phyloP scores from a whole-genome alignment of 2,329 filamentous ascomycete genomes.

The Arthrobotrys sinensis region DNA sequence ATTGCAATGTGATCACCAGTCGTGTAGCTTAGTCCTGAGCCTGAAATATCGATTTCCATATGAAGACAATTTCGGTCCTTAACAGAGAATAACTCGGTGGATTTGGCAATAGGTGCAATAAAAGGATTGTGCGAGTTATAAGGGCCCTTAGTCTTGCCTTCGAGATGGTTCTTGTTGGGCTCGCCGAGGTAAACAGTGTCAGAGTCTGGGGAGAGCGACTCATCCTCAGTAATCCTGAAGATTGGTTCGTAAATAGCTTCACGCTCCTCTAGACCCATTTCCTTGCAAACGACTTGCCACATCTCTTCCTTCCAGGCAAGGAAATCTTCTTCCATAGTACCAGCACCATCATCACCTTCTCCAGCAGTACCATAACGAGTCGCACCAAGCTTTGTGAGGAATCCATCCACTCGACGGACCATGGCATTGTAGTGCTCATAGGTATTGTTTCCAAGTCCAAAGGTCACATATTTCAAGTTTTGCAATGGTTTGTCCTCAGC shows the following conservation, averaged over 20 bases:
- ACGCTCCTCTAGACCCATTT: constrained; percentile 92
- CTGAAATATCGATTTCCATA: constrained; percentile 92
- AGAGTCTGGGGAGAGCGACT: constrained; percentile 80
- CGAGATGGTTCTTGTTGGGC: constrained; percentile 94
- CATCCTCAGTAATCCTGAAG: constrained; percentile 84
- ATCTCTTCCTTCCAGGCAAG: constrained; percentile 99
- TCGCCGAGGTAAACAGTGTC: constrained; percentile 93
- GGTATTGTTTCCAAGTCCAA: constrained; percentile 98
- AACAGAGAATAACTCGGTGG: constrained; percentile 89
- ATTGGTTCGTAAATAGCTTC: constrained; percentile 96
- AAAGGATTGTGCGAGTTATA: constrained; percentile 98
- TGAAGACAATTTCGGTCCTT: constrained; percentile 96
- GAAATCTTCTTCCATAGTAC: constrained; percentile 99
- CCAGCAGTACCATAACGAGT: constrained; percentile 87
- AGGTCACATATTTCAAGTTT: constrained; percentile 92
- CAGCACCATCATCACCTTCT: constrained; percentile 96
- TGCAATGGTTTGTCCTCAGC: constrained; percentile 79
- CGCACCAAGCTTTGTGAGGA: constrained; percentile 85
- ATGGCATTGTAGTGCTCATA: constrained; percentile 99
- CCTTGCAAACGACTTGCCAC: constrained; percentile 87
- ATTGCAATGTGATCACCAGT: constrained; percentile 97
- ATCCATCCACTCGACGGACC: constrained; percentile 91
- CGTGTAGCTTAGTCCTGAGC: constrained; percentile 91
- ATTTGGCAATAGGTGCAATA: constrained; percentile 92
- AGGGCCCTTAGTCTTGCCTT: constrained; percentile 85